Evolutionary conservation across 768 basidiomycete genomes (phyloP), one percentile per base, ranked within the genome.

Genomic region (Phaeotremella skinneri): DNA sequence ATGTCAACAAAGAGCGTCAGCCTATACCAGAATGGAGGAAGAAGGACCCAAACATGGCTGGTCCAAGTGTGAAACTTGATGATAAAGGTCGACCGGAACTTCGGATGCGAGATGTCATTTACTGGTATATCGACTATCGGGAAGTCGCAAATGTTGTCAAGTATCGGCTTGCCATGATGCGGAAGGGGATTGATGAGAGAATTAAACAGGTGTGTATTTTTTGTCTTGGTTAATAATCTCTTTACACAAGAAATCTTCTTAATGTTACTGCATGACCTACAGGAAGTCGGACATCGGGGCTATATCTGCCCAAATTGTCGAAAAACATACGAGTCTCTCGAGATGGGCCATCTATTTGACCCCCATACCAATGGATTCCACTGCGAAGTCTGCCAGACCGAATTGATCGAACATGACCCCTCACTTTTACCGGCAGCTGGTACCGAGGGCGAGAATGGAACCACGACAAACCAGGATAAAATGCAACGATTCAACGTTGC

Each of bases 231-330:
- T 42, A 16, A 2, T 4, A 13, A 31, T 13, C 4, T 5, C 23
- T 49, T n/a, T 14, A 16, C 20, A 6, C 16, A 9, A 16, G 14
- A 29, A 20, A 48, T 21, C 20, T 50, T 23, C n/a, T n/a, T 9
- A 39, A 9, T 39, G 37, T 9, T 39, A 39, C 9, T n/a, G 37
- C 9, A 9, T 9, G 11, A n/a, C n/a, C n/a, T 5, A 31, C 69
- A 97, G 93, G 91, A 97, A 80, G 85, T 96, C 61, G 91, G 93
- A 62, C 90, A 92, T 75, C 90, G 94, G 78, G 96, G 94, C n/a
- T 98, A 96, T 77, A 86, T 93, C 58, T 99, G 94, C 76, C 87
- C 91, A 1, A 84, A 85, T 65, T 97, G 93, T 80, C 83, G 84
- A 58, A 85, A 85, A 68, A 84, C 85, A 0, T 99, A 91, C 77